Evolutionary conservation across 176 grass and related monocot genomes (phyloP).

Genomic region (Carex parvula): DNA sequence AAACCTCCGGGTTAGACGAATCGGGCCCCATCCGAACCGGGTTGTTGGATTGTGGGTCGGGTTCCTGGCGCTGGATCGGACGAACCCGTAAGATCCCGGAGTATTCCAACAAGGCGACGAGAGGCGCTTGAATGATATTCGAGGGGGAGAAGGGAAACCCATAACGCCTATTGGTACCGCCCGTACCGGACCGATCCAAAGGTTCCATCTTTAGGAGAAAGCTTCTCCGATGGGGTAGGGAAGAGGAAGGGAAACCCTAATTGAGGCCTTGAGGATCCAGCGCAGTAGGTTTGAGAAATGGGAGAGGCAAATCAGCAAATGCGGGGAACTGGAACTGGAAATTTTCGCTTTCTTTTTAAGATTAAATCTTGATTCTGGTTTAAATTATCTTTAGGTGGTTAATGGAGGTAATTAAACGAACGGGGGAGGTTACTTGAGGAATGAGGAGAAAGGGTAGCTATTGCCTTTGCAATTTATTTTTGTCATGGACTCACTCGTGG

Average conservation of each 20-base stretch:
- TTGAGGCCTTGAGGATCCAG: not conserved
- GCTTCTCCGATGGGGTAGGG: constrained; percentile 6
- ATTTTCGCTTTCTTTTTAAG: not conserved
- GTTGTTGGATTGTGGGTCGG: constrained; percentile 21
- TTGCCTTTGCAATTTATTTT: too few relatives aligned
- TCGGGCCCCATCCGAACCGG: constrained; percentile 14
- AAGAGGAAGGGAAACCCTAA: constrained; percentile 16
- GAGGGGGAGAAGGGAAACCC: constrained; percentile 69
- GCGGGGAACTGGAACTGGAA: not conserved
- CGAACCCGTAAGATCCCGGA: constrained; percentile 63
- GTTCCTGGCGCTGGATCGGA: constrained; percentile 25
- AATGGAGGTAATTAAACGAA: constrained; percentile 15
- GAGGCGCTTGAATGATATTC: constrained; percentile 75
- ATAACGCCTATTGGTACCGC: constrained; percentile 33
- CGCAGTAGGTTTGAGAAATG: not conserved
- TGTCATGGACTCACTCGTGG: too few relatives aligned
- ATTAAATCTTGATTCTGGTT: not conserved
- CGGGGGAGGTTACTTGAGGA: not conserved
- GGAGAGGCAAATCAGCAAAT: not conserved
- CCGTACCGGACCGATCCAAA: constrained; percentile 13
- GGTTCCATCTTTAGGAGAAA: constrained; percentile 11
- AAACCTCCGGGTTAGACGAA: constrained; percentile 52
- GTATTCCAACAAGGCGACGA: constrained; percentile 84
- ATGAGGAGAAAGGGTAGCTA: not conserved
- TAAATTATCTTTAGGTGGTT: not conserved